Evolutionary conservation across 2,329 filamentous ascomycete genomes (phyloP).

Genomic region (Nemania bipapillata): DNA sequence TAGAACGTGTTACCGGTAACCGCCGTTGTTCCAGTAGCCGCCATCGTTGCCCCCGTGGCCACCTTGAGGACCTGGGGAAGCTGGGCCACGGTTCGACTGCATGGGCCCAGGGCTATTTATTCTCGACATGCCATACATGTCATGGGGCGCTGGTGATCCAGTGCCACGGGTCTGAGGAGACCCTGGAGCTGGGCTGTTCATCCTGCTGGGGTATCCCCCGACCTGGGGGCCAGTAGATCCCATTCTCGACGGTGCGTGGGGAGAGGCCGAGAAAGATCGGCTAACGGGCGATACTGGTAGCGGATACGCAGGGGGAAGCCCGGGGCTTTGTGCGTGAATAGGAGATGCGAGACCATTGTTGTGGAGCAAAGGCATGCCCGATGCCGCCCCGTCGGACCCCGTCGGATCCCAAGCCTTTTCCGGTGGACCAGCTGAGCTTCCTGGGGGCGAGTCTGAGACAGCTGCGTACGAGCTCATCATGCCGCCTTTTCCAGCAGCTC

Average conservation of each 20-base stretch:
- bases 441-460: constrained; percentile 38
- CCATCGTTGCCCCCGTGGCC: constrained; percentile 9
- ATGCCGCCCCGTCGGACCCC: constrained; percentile 21
- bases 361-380: constrained; percentile 33
- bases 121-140: constrained; percentile 39
- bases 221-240: constrained; percentile 46
- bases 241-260: constrained; percentile 43
- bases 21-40: constrained; percentile 29
- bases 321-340: constrained; percentile 40
- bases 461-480: constrained; percentile 35
- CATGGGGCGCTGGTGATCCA: constrained; percentile 37
- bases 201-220: constrained; percentile 35
- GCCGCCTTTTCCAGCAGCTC: constrained; percentile 33
- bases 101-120: constrained; percentile 37
- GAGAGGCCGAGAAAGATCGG: constrained; percentile 48
- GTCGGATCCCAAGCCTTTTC: constrained; percentile 41
- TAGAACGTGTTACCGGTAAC: constrained; percentile 11
- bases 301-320: constrained; percentile 41
- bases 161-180: constrained; percentile 27
- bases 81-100: constrained; percentile 32
- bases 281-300: constrained; percentile 43
- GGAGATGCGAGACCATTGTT: constrained; percentile 42
- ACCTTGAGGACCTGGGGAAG: constrained; percentile 33
- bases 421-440: constrained; percentile 36
- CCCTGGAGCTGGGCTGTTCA: constrained; percentile 45